Evolutionary conservation across 495 filamentous ascomycete species (phyloP), one percentile per base, ranked within the genome.

Genomic region (Penicillium paxilli): DNA sequence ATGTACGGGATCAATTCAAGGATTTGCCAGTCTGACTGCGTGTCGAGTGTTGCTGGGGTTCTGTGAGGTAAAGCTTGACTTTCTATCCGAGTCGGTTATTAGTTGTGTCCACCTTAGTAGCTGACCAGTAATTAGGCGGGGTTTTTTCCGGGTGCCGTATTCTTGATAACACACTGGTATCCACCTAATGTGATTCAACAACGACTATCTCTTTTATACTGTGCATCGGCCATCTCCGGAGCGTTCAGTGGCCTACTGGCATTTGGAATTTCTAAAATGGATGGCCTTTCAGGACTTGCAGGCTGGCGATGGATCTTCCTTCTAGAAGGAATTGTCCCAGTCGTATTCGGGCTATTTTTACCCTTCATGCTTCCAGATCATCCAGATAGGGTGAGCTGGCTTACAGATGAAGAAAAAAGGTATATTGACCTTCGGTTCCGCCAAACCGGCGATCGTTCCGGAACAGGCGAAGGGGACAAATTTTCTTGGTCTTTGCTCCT

Each of bases 231-330:
- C 12, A 70, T 77, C 49, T 78, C 80, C 6, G 77, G 79, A 12
- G 80, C 75, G 26, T 81, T 82, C 25, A 76, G 76, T 41, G 80
- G 80, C 21, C 58, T 82, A 6, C 61, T 81, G 20, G 75, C 79
- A 5, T 71, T 73, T 12, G 75, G 66, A 1, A 80, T 84, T 20
- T 66, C 75, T 26, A 57, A 65, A 12, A 75, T 83, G n/a, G 67
- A 69, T 9, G 73, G 69, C 0, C 47, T 69, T 5, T 55, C 60
- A 12, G 63, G 49, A 3, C 60, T 80, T 40, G 64, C 73, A 51
- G 75, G 73, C 1, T 83, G 77, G 80, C 67, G 78, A 47, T 81
- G 79, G 69, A 81, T 84, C 46, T 84, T 84, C 61, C 58, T 70
- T 16, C 69, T 84, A 25, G 82, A 37, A 23, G 47, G 47, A 5